Conservation (phyloP, 2,329 filamentous ascomycete genomes). For the Domatiomyces globalis region DNA sequence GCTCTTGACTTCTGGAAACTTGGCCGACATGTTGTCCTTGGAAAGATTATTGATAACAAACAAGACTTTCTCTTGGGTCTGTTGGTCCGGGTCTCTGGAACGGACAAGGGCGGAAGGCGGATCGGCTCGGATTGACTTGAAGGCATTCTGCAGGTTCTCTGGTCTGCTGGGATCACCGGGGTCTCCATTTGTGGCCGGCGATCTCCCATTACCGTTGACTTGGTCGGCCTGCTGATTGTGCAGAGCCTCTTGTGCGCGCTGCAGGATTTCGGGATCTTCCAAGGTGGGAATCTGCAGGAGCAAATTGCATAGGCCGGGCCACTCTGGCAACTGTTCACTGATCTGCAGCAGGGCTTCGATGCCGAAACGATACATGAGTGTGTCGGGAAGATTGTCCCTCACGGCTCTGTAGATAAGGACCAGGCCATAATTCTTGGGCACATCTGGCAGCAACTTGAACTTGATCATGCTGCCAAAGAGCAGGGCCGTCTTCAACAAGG, state of each 20-base stretch:
- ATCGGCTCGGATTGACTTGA: conserved; percentile 65
- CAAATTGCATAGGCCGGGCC: conserved; percentile 87
- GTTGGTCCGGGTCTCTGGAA: conserved; percentile 71
- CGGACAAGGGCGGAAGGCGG: conserved; percentile 46
- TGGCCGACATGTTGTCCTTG: conserved; percentile 69
- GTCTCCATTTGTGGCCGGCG: conserved; percentile 52
- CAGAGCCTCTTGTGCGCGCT: conserved; percentile 68
- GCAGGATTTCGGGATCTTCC: conserved; percentile 70
- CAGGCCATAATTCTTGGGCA: conserved; percentile 84
- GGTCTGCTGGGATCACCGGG: conserved; percentile 45
- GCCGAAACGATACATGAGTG: conserved; percentile 96
- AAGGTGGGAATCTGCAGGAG: conserved; percentile 69
- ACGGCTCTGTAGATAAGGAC: conserved; percentile 98
- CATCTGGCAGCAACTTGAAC: conserved; percentile 74
- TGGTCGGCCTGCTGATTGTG: conserved; percentile 46
- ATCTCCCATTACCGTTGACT: conserved; percentile 27
- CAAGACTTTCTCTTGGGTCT: conserved; percentile 80
- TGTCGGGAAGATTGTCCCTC: conserved; percentile 64
- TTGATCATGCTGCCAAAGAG: conserved; percentile 95
- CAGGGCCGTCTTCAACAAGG: conserved; percentile 85
- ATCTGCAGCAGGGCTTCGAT: conserved; percentile 88
- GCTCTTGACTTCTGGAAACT: conserved; percentile 67
- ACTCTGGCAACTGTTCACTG: conserved; percentile 68
- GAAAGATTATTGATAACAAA: conserved; percentile 97
- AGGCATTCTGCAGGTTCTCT: conserved; percentile 55